Base-by-base conservation (phyloP, 495 filamentous ascomycete species). In the Aspergillus egyptiacus region DNA sequence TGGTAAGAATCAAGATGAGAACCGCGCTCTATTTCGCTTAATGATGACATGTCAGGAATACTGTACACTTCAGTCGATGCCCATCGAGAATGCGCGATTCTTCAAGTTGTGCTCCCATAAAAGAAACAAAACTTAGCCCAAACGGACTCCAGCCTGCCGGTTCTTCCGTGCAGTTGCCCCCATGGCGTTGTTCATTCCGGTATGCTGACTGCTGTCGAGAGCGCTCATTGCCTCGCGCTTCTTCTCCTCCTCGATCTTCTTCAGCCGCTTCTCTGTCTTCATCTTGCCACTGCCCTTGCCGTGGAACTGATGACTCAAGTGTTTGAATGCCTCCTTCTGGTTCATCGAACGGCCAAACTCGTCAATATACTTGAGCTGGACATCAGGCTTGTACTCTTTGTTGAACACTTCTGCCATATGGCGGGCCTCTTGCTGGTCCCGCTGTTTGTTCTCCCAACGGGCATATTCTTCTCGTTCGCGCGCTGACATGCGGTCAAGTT, bases 231-330 rank as follows among this genome's bases (percentile, higher is more conserved):
- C 79, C 72, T 87, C 82, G 55, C 81, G 78, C 62, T 85, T 85
- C 78, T 90, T 91, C 72, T 96, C 91, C 56, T 91, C 89, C 47
- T 91, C 93, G 68, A 96, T 91, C 80, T 93, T 95, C 82, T 96
- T 96, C 40, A 98, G 69, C 45, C 79, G 74, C 72, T 97, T 97
- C 74, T 97, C 91, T 19, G 89, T 96, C 84, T 98, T 98, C 72
- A 86, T 86, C 77, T 96, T 96, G 43, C 93, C 93, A 60, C 84
- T 90, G 34, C 91, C 90, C 71, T 97, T 96, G 45, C 93, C 93
- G 70, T 98, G 93, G 81, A 98, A 98, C 66, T 94, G 86, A 69
- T 98, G 93, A 58, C 82, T 89, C 36, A 97, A 74, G 61, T 96
- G 81, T 73, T 89, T 89, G 75, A 97, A 98, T 1, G 93, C 93